Base-by-base conservation (phyloP, 192 early-diverging fungal genomes). In the Mortierella alpina region DNA sequence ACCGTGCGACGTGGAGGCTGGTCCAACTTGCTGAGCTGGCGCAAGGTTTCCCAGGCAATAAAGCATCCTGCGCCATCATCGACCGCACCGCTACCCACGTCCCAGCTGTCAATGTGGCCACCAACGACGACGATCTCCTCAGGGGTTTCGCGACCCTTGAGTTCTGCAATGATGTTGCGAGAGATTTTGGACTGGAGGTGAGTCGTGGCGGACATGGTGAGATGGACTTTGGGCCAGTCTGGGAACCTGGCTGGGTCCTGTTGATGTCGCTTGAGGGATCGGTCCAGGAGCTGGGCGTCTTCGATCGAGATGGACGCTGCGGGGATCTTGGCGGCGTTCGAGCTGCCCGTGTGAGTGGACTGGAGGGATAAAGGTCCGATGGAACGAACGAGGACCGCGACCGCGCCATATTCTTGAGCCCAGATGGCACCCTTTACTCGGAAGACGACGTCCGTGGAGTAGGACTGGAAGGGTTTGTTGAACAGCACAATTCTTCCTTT, bases 11-110 rank as follows among this genome's bases (percentile, higher is more conserved):
- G 83, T 50, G 88, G 85, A 39, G 70, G 67, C 13, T 68, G 74
- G 14, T 68, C 65, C 47, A 80, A 39, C 44, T 59, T 62, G 52
- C 82, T 82, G 10, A 72, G 49, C 31, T 71, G 68, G 2, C 80
- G 68, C 15, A 90, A 60, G 23, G 84, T 51, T 44, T 80, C 77
- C 77, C 77, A 80, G 6, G 63, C 77, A 67, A 88, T 68, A 44
- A 91, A 88, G 58, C 80, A 83, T 10, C 90, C 88, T 7, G 88
- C 87, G 49, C 88, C 90, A 68, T 91, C 90, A 46, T 91, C 90
- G 56, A 87, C 83, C 3, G 88, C 90, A 0, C 90, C 90, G n/a
- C 84, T 83, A 10, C 90, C 88, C 9, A 80, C 70, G 64, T 80
- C 77, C 77, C 77, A 80, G 54, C 70, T 72, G 51, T 80, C 77